Conservation (phyloP, 2,329 filamentous ascomycete species). For the Claviceps spartinae region DNA sequence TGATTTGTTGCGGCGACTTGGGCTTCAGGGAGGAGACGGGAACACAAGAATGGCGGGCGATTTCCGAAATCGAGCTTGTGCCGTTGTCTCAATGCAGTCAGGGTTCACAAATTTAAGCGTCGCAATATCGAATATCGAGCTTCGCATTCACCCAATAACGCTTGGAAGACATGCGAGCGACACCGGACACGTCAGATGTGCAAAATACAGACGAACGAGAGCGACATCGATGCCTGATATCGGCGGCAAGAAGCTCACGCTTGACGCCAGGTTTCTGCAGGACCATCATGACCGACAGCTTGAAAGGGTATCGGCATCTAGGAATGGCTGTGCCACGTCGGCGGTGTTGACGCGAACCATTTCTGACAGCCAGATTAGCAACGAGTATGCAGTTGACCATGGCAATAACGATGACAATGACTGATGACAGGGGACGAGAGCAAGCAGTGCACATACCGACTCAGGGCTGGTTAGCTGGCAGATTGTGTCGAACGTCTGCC, state of each 20-base stretch:
- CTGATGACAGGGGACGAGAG: neutral
- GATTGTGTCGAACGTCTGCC: constrained; percentile 16
- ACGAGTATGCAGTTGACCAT: neutral
- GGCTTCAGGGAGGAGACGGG: neutral
- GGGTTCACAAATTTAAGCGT: too few species aligned
- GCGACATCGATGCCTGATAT: neutral
- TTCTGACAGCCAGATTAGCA: constrained; percentile 9
- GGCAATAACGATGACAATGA: too few species aligned
- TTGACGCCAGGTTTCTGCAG: neutral
- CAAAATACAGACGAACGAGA: too few species aligned
- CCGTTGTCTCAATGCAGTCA: too few species aligned
- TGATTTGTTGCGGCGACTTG: neutral
- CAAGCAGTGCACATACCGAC: constrained; percentile 11
- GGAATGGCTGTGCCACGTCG: constrained; percentile 20
- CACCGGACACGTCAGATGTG: too few species aligned
- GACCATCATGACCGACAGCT: constrained; percentile 6
- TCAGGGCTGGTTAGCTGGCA: constrained; percentile 15
- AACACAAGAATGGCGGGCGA: neutral
- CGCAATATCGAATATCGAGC: too few species aligned
- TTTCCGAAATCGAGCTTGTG: neutral
- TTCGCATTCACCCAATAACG: too few species aligned
- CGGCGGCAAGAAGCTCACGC: neutral
- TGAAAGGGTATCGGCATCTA: constrained; percentile 17
- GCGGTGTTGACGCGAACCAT: constrained; percentile 15
- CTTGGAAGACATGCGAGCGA: too few species aligned